These are phyloP conservation scores for Aurinia saxatilis DNA, from an alignment of 345 rosid genomes.

Conservation along the genomic window DNA sequence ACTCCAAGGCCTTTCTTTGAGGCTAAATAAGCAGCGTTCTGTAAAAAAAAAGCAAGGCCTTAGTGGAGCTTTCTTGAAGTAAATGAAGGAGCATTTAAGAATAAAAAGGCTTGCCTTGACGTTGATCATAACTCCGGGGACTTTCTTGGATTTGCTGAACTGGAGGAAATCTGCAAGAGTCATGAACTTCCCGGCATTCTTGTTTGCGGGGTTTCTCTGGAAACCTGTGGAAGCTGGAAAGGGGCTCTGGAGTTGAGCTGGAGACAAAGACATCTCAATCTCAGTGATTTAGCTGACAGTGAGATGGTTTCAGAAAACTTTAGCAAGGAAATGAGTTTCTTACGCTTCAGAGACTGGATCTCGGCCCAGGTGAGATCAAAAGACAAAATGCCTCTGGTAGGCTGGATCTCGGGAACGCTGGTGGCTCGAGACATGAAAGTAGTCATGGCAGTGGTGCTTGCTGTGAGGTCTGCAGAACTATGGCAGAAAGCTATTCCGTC, in stretches of 20 bases:
- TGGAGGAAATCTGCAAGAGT: conserved; percentile 58
- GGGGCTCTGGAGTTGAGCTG: conserved; percentile 77
- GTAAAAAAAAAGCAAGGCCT: conserved; percentile 1
- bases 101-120: conserved; percentile 41
- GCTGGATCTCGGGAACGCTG: conserved; percentile 61
- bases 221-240: conserved; percentile 18
- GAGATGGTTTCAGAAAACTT: not conserved
- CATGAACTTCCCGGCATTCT: conserved; percentile 61
- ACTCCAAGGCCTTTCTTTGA: conserved; percentile 65
- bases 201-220: conserved; percentile 55
- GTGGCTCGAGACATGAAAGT: conserved; percentile 45
- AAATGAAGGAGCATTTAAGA: not conserved
- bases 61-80: not conserved
- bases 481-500: conserved; percentile 81
- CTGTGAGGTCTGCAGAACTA: conserved; percentile 51
- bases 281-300: not conserved
- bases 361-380: conserved; percentile 88
- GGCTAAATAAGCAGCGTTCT: conserved; percentile 89
- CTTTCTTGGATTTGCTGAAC: conserved; percentile 62
- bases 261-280: not conserved
- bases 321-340: not conserved
- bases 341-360: conserved; percentile 75
- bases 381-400: conserved; percentile 58
- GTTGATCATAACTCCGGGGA: conserved; percentile 63
- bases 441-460: conserved; percentile 51